Base-by-base conservation (phyloP, 2,329 filamentous ascomycete genomes). In the Dryadomyces sulphureus region DNA sequence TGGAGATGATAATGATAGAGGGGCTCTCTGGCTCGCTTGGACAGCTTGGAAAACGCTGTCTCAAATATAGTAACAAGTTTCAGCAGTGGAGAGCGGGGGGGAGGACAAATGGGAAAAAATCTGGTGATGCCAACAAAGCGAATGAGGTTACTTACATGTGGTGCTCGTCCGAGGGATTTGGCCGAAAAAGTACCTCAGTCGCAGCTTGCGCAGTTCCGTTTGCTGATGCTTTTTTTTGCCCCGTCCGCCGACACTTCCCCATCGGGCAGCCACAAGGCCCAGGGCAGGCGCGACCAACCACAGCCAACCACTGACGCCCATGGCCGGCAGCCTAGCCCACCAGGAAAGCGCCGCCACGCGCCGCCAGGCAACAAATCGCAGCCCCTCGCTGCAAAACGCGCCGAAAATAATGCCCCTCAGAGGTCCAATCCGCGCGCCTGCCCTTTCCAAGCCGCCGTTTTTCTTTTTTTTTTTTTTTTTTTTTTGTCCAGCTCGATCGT, bases 361-460 rank as follows among this genome's bases (percentile, higher is more conserved):
- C n/a, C n/a, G n/a, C n/a, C n/a, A n/a, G 40, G 34, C 35, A 34
- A 27, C 46, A 45, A 50, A 45, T 48, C 20, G 38, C 38, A 46
- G 39, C 30, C 34, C 41, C 36, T 49, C 51, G 51, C 51, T 53
- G 48, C 47, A 53, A 50, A 52, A 47, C 48, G 50, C 51, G 50
- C 50, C 47, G 50, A 53, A 51, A 52, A 50, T 51, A 39, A 42
- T 48, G 47, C 51, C 51, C 50, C 51, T 51, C 51, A 51, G 48
- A 45, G 40, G 32, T 40, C 36, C 38, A 17, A 30, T 32, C 27
- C 27, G 27, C 9, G n/a, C n/a, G n/a, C n/a, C n/a, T n/a, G n/a
- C n/a, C n/a, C n/a, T n/a, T n/a, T n/a, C n/a, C n/a, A n/a, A 12
- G 34, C 17, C 17, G 19, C 9, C 36, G 34, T 36, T 19, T 36